Conservation (phyloP, 768 basidiomycete genomes). For the Serendipita sp. region DNA sequence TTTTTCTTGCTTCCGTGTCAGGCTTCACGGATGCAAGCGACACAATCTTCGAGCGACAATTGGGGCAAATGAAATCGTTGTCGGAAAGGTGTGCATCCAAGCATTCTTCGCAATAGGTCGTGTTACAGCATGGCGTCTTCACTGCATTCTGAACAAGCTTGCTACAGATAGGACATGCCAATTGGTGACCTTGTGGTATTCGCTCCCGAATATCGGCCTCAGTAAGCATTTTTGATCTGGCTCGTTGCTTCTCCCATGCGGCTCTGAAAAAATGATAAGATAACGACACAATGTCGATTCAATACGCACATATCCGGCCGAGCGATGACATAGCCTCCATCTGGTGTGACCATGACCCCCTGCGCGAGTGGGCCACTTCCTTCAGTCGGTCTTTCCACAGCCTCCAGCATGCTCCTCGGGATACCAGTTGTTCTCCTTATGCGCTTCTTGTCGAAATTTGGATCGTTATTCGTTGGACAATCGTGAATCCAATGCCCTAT, state of each 20-base stretch:
- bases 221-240: constrained; percentile 62
- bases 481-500: constrained; percentile 99
- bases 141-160: constrained; percentile 88
- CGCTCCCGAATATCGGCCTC: constrained; percentile 81
- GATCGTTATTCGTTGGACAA: constrained; percentile 93
- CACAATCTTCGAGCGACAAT: constrained; percentile 72
- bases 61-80: constrained; percentile 86
- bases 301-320: constrained; percentile 81
- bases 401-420: constrained; percentile 91
- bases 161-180: constrained; percentile 83
- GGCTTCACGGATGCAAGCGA: constrained; percentile 67
- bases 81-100: constrained; percentile 88
- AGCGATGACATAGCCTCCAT: constrained; percentile 94
- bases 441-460: constrained; percentile 82
- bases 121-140: constrained; percentile 88
- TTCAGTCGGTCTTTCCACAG: constrained; percentile 72
- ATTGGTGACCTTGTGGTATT: constrained; percentile 50
- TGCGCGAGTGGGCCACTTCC: constrained; percentile 43
- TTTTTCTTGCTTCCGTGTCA: constrained; percentile 61
- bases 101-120: constrained; percentile 90
- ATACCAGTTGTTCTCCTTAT: constrained; percentile 98
- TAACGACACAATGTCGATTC: background rate
- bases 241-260: constrained; percentile 88
- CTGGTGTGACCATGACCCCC: constrained; percentile 96
- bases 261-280: constrained; percentile 32